Conservation (phyloP, 2,329 filamentous ascomycete species). For the Elsinoe ampelina region DNA sequence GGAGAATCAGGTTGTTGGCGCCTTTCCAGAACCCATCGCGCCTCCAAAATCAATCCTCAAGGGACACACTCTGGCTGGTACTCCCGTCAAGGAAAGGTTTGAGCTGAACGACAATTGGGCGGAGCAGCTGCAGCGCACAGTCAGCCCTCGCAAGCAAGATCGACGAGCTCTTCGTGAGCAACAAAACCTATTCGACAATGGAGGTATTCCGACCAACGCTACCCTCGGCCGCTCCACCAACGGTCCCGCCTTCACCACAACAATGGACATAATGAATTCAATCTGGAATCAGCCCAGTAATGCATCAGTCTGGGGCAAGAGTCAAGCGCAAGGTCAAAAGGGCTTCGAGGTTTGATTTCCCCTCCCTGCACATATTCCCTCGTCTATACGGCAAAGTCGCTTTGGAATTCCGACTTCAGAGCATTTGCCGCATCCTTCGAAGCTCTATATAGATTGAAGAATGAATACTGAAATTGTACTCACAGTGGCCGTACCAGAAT, state of each 20-base stretch:
- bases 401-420: slow-evolving; percentile 1
- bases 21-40: slow-evolving; percentile 69
- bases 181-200: slow-evolving; percentile 35
- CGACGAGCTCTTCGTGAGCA: slow-evolving; percentile 60
- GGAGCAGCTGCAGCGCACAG: slow-evolving; percentile 84
- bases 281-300: slow-evolving; percentile 53
- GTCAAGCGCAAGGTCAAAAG: slow-evolving; percentile 29
- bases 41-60: slow-evolving; percentile 44
- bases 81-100: slow-evolving; percentile 45
- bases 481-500: slow-evolving; percentile 80
- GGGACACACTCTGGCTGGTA: slow-evolving; percentile 33
- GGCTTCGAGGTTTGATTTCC: slow-evolving; percentile 83
- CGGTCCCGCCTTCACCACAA: slow-evolving; percentile 63
- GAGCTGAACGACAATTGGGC: slow-evolving; percentile 76
- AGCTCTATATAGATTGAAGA: slow-evolving; percentile 22
- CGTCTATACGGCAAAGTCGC: slow-evolving; percentile 12
- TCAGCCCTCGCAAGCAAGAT: slow-evolving; percentile 88
- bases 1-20: slow-evolving; percentile 65
- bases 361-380: slow-evolving; percentile 27
- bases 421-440: background rate
- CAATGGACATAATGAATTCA: slow-evolving; percentile 94
- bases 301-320: slow-evolving; percentile 36
- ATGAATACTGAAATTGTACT: slow-evolving; percentile 31
- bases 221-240: slow-evolving; percentile 35
- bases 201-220: slow-evolving; percentile 24